These are phyloP conservation scores for Aspergillus costaricaensis DNA, from an alignment of 2,329 filamentous ascomycete genomes.

Conservation along the genomic window DNA sequence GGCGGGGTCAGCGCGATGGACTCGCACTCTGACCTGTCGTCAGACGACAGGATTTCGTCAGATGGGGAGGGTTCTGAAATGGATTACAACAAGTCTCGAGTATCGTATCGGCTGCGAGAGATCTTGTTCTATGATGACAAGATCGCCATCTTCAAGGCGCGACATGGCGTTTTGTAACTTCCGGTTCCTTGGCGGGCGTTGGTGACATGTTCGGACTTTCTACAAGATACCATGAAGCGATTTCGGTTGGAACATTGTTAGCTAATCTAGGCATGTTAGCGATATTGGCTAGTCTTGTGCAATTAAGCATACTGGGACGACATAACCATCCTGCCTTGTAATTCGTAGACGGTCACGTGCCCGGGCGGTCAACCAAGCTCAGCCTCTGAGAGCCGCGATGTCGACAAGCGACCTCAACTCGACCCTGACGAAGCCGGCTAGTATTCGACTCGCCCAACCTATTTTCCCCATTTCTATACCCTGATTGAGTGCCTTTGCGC, in stretches of 20 bases:
- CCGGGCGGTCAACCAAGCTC: slow-evolving; percentile 13
- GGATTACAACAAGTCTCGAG: slow-evolving; percentile 39
- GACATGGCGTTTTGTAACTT: slow-evolving; percentile 57
- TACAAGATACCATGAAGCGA: slow-evolving; percentile 22
- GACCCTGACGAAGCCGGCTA: neutral
- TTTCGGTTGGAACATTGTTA: neutral
- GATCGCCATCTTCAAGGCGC: slow-evolving; percentile 75
- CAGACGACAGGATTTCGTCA: slow-evolving; percentile 25
- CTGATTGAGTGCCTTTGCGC: neutral
- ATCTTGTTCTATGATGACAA: slow-evolving; percentile 86
- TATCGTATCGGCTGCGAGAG: slow-evolving; percentile 67
- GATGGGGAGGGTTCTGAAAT: slow-evolving; percentile 50
- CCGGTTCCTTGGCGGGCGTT: slow-evolving; percentile 5
- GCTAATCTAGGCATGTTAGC: neutral
- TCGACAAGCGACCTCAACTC: slow-evolving; percentile 2
- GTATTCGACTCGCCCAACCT: neutral
- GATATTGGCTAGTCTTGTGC: neutral
- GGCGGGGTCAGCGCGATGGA: slow-evolving; percentile 29
- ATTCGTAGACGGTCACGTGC: slow-evolving; percentile 14
- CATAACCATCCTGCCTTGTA: too few relatives aligned
- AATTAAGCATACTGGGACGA: neutral
- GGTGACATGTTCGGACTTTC: slow-evolving; percentile 8
- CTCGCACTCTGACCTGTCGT: slow-evolving; percentile 26
- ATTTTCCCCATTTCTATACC: neutral
- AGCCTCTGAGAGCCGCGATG: slow-evolving; percentile 21